phyloP scores from a whole-genome alignment of 805 yeast genomes.

The Pichia heedii region DNA sequence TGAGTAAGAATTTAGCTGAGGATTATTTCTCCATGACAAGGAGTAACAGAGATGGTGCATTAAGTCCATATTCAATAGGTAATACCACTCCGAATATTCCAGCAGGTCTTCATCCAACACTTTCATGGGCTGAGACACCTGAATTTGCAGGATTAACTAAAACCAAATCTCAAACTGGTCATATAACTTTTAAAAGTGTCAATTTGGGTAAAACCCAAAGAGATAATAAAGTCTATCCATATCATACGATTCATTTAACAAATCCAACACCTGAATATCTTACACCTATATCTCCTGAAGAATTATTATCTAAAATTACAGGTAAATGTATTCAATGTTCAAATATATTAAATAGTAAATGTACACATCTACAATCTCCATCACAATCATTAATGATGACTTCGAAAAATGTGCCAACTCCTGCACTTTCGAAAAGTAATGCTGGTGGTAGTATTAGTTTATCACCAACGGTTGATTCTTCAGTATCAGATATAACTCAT shows the following conservation, averaged over 20 bases:
- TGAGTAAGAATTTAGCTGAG: slow-evolving; percentile 3
- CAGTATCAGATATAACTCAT: not conserved
- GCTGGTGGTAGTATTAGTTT: not conserved
- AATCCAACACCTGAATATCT: slow-evolving; percentile 12
- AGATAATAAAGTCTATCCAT: slow-evolving; percentile 9
- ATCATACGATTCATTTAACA: slow-evolving; percentile 19
- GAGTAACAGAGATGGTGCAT: not conserved
- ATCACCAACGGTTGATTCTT: not conserved
- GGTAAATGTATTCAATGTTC: slow-evolving; percentile 10
- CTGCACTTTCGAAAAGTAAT: not conserved
- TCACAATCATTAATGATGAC: not conserved
- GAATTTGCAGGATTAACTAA: slow-evolving; percentile 13
- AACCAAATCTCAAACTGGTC: slow-evolving; percentile 21
- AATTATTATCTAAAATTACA: slow-evolving; percentile 3
- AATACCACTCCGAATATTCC: not conserved
- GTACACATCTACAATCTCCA: slow-evolving; percentile 3
- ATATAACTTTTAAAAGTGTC: slow-evolving; percentile 6
- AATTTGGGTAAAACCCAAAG: slow-evolving; percentile 1
- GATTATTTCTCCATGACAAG: slow-evolving; percentile 5
- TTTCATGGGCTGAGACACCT: slow-evolving; percentile 9
- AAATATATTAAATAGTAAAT: not conserved
- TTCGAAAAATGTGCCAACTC: not conserved
- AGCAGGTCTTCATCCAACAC: not conserved
- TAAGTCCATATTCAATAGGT: slow-evolving; percentile 2
- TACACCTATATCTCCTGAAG: slow-evolving; percentile 18